Evolutionary conservation across 805 yeast genomes (phyloP), one percentile per base, ranked within the genome.

Genomic region (Hanseniaspora clermontiae): DNA sequence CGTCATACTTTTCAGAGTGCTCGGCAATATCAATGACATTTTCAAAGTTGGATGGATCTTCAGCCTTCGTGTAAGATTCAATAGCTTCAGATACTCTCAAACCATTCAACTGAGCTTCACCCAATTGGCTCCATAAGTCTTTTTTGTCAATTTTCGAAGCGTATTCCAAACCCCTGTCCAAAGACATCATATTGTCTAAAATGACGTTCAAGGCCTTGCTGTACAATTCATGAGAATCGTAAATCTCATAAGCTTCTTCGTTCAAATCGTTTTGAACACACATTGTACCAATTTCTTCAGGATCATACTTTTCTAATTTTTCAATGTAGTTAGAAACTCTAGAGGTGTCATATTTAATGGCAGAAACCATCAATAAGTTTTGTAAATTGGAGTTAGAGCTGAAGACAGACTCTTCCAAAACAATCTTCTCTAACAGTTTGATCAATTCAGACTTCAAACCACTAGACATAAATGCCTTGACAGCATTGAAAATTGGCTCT

Each of bases 381-480:
- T 93, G 98, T 68, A 93, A 77, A 29, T 96, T 90, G 62, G 95
- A 85, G 69, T 93, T 93, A 63, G 91, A 97, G 64, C 82, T 88
- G 76, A 93, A 93, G 62, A 97, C 95, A 64, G 97, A 90, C 56
- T 97, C 96, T 72, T 93, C 98, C 64, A 93, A 76, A 61, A 95
- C 89, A 66, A 93, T 91, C 76, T 93, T 93, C 72, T 93, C 98
- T 64, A 93, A 77, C 61, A 93, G 78, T 74, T 91, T 97, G 68
- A 93, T 87, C 69, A 93, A 80, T 73, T 93, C 98, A 60, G 81
- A 78, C 50, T 96, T 95, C 68, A 93, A 77, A 61, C 90, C 95
- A 60, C 89, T 93, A 61, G 86, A 87, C 97, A 93, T 90, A 69
- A 93, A 90, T 1, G 96, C 90, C 73, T 88, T 90, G 49, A 90